Evolutionary conservation across 176 grass and related monocot species (phyloP).

Genomic region (Tillandsia fasciculata): DNA sequence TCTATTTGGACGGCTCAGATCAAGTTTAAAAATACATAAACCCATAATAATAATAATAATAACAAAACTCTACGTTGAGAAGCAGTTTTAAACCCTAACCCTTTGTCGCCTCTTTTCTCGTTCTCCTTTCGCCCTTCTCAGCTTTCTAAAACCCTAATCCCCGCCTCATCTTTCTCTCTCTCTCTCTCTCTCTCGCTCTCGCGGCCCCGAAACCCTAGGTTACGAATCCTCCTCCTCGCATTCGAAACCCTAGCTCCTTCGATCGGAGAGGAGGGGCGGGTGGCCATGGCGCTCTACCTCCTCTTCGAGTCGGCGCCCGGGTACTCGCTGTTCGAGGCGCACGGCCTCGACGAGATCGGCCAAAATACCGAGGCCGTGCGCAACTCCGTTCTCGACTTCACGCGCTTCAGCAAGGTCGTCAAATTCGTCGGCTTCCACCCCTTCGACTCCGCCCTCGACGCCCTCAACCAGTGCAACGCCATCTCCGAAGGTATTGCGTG

Average conservation of each 20-base stretch:
- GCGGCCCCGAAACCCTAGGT: background rate
- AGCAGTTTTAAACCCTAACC: too few species aligned
- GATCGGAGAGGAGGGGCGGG: background rate
- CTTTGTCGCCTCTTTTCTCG: too few species aligned
- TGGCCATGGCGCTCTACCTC: constrained; percentile 58
- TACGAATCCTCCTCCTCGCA: background rate
- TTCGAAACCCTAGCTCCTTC: too few species aligned
- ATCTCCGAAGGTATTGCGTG: constrained; percentile 50
- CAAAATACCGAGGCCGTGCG: constrained; percentile 73
- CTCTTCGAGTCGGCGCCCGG: constrained; percentile 74
- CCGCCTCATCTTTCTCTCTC: background rate
- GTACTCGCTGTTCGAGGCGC: constrained; percentile 62
- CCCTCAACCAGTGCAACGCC: constrained; percentile 84
- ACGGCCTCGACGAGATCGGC: constrained; percentile 74
- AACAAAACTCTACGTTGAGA: too few species aligned
- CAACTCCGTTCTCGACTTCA: constrained; percentile 55
- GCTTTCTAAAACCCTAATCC: constrained; percentile 35
- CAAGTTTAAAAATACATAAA: too few species aligned
- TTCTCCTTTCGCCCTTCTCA: too few species aligned
- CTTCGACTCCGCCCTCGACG: constrained; percentile 67
- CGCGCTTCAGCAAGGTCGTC: constrained; percentile 76
- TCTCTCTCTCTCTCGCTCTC: too few species aligned
- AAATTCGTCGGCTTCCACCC: constrained; percentile 80
- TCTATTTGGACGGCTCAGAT: too few species aligned
- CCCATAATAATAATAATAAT: too few species aligned